Conservation (phyloP, 305 asterid genomes). For the Solanum hybrid region DNA sequence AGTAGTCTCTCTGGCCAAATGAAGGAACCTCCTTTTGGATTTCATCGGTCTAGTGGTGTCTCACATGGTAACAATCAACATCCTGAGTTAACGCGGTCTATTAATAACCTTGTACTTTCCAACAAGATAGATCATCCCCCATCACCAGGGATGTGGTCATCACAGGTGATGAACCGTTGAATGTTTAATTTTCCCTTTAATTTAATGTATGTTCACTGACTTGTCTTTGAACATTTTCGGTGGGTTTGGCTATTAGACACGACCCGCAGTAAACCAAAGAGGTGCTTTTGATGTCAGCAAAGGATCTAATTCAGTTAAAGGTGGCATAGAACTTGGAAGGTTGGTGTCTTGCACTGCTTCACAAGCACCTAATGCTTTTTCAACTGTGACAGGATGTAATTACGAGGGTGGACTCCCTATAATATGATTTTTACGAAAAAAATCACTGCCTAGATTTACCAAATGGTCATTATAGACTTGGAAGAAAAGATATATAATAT, state of each 20-base stretch:
- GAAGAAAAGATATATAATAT: not conserved
- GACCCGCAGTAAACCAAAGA: slow-evolving; percentile 23
- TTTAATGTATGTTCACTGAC: not conserved
- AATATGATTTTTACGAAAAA: not conserved
- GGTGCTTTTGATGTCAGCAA: slow-evolving; percentile 15
- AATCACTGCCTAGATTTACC: not conserved
- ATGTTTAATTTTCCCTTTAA: not conserved
- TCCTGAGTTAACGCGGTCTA: slow-evolving; percentile 26
- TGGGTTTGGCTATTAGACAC: slow-evolving; percentile 24
- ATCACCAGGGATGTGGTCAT: slow-evolving; percentile 20
- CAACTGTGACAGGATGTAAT: not conserved
- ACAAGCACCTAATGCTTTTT: not conserved
- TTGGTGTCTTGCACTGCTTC: slow-evolving; percentile 13
- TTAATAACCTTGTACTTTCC: slow-evolving; percentile 41
- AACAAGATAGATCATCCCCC: slow-evolving; percentile 17
- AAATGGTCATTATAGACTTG: not conserved
- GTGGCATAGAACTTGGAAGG: slow-evolving; percentile 48
- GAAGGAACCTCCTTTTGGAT: slow-evolving; percentile 29
- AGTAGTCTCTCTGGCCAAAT: slow-evolving; percentile 27
- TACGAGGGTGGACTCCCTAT: not conserved
- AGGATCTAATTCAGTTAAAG: slow-evolving; percentile 33
- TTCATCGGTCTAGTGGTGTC: slow-evolving; percentile 23
- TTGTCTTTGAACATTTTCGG: not conserved
- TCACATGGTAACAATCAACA: slow-evolving; percentile 26
- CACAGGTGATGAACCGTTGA: slow-evolving; percentile 38